Evolutionary conservation across 108 stramenopile species (phyloP).

Genomic region (Nannochloropsis oceanica): DNA sequence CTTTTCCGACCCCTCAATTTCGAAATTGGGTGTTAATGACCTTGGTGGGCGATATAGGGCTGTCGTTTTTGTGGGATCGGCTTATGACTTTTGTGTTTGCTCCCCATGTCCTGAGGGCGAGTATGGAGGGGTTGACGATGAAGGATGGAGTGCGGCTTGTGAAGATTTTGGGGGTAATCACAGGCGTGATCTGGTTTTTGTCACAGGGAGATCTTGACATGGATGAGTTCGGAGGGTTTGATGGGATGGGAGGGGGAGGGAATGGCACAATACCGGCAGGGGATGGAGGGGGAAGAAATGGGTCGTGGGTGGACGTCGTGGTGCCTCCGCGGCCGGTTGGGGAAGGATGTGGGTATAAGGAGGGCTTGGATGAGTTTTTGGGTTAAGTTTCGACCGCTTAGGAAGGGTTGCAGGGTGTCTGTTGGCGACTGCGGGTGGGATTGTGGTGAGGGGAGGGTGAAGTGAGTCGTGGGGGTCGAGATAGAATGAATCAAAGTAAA

Average conservation of each 20-base stretch:
- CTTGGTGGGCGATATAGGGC: slow-evolving; percentile 54
- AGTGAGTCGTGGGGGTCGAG: no score
- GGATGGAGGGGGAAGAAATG: no score
- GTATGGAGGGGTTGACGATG: not conserved
- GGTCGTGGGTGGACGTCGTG: not conserved
- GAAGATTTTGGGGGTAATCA: not conserved
- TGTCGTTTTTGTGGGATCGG: slow-evolving; percentile 43
- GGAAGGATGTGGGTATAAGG: not conserved
- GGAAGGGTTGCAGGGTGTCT: no score
- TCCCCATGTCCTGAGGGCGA: not conserved
- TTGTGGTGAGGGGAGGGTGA: no score
- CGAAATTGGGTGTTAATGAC: slow-evolving; percentile 65
- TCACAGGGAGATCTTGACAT: not conserved
- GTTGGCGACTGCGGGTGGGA: no score
- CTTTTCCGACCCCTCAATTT: slow-evolving; percentile 82
- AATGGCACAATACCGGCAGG: not conserved
- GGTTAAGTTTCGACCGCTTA: not conserved
- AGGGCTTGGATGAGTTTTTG: not conserved
- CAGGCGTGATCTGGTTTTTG: not conserved
- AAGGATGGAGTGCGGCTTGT: not conserved
- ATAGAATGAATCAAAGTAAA: no score
- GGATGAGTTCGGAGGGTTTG: not conserved
- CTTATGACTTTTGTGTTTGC: not conserved
- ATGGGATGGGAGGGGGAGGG: not conserved
- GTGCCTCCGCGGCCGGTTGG: slow-evolving; percentile 1